Conservation (phyloP, 495 filamentous ascomycete species). For the Aspergillus wentii region DNA sequence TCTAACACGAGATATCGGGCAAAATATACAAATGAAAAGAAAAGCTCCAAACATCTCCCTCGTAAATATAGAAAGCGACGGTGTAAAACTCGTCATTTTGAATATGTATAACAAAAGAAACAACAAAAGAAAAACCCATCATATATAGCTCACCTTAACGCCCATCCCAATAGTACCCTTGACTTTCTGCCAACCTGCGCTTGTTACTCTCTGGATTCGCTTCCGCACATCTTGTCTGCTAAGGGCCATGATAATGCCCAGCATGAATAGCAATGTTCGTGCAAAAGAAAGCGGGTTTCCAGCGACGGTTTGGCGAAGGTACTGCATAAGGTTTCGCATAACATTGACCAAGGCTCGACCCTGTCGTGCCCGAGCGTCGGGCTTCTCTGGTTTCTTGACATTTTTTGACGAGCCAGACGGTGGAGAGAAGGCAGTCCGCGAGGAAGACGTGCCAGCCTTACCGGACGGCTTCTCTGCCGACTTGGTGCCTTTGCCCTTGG, state of each 20-base stretch:
- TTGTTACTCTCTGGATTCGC: slow-evolving; percentile 60
- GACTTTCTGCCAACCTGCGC: slow-evolving; percentile 76
- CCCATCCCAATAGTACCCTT: slow-evolving; percentile 89
- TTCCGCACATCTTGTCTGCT: slow-evolving; percentile 72
- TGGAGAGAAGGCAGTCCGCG: slow-evolving; percentile 27
- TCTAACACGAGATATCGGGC: too few species aligned
- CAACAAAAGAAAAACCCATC: too few species aligned
- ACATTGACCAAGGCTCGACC: slow-evolving; percentile 35
- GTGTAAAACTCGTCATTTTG: too few species aligned
- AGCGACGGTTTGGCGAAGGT: slow-evolving; percentile 56
- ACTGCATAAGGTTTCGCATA: slow-evolving; percentile 56
- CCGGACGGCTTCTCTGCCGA: slow-evolving; percentile 22
- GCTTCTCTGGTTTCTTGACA: slow-evolving; percentile 36
- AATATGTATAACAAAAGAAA: too few species aligned
- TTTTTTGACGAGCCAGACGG: slow-evolving; percentile 33
- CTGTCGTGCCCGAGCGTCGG: slow-evolving; percentile 24
- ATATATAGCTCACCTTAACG: slow-evolving; percentile 96
- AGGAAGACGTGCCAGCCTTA: slow-evolving; percentile 18
- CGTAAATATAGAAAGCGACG: too few species aligned
- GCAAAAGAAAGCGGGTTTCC: slow-evolving; percentile 71
- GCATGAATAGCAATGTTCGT: slow-evolving; percentile 71
- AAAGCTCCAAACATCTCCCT: too few species aligned
- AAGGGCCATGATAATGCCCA: slow-evolving; percentile 75
- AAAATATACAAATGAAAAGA: too few species aligned
- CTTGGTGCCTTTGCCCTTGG: slow-evolving; percentile 28